Evolutionary conservation across 768 basidiomycete genomes (phyloP), one percentile per base, ranked within the genome.

Genomic region (Thelephora ganbajun): DNA sequence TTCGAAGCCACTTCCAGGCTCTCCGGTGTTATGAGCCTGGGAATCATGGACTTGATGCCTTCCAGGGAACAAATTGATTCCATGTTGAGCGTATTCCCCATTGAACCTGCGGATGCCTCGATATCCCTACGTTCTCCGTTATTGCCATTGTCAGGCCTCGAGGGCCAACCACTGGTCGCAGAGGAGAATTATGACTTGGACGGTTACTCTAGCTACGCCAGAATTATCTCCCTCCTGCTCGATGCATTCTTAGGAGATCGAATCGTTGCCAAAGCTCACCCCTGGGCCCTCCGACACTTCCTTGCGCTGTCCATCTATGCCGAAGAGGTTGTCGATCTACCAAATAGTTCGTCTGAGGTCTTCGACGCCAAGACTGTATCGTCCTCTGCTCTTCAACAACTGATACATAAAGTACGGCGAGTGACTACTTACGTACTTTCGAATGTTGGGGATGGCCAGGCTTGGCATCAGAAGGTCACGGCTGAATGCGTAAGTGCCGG

Each of bases 201-300:
- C 13, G 81, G 83, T 0, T 76, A 76, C 48, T 72, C 79, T 0
- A 54, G 68, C 2, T 89, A 90, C 57, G 77, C 80, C 2, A 77
- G 91, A 14, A 65, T 70, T 4, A 69, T 78, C 11, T 60, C 63
- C 33, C 79, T 77, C 0, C 61, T 87, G 4, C 60, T 88, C 2
- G 65, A 72, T 1, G 59, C 76, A 22, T 66, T 88, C 48, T 54
- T 66, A 4, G 65, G 72, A 5, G 76, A 88, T 53, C 77, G 87
- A 34, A 66, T 73, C n/a, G 52, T 72, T 1, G 77, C 81, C 3
- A 74, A 69, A 44, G 63, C 65, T 13, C 73, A 83, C 45, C 54
- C 77, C 0, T 84, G 83, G 80, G 71, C 75, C 0, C 59, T 97
- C 4, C 73, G 76, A 7, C 84, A 90, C 57, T 66, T 90, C 47